Evolutionary conservation across 1,284 basidiomycete species (phyloP), one percentile per base, ranked within the genome.

Genomic region (Fistulina hepatica): DNA sequence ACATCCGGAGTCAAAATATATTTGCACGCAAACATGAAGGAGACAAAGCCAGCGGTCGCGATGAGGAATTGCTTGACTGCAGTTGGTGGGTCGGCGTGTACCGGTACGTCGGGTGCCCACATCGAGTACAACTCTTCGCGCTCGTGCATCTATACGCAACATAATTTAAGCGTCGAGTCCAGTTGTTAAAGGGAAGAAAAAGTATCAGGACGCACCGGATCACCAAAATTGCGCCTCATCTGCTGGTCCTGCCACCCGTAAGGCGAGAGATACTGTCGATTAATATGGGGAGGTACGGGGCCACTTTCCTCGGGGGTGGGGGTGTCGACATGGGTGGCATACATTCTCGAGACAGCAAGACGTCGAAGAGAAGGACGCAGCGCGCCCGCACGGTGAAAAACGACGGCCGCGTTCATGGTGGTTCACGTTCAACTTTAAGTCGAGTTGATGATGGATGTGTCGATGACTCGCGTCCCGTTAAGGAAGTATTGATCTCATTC

Each of bases 91-190:
- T 66, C 58, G 13, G 82, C 60, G n/a, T n/a, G n/a, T 27, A 60
- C 57, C 32, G 81, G 68, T 31, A 76, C 65, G 52, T 93, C 89
- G 12, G 86, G 88, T 32, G 83, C 82, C 86, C 85, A 92, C 81
- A 92, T 86, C 32, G 81, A 82, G 44, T 83, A 62, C 16, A 82
- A 64, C 52, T 93, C 89, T 48, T 91, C 84, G 52, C 77, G 71
- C 59, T 89, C 84, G 48, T 89, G 86, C 23, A 91, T 56, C 86
- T 91, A 52, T 33, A 41, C 40, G 32, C n/a, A n/a, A n/a, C n/a
- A n/a, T n/a, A n/a, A n/a, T n/a, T n/a, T n/a, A n/a, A n/a, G n/a
- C n/a, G n/a, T n/a, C n/a, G n/a, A n/a, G n/a, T n/a, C n/a, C n/a
- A 27, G 26, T 28, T 35, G 30, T 42, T 36, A 40, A 36, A 33